Evolutionary conservation across 768 basidiomycete species (phyloP), one percentile per base, ranked within the genome.

Genomic region (Clathrus columnatus): DNA sequence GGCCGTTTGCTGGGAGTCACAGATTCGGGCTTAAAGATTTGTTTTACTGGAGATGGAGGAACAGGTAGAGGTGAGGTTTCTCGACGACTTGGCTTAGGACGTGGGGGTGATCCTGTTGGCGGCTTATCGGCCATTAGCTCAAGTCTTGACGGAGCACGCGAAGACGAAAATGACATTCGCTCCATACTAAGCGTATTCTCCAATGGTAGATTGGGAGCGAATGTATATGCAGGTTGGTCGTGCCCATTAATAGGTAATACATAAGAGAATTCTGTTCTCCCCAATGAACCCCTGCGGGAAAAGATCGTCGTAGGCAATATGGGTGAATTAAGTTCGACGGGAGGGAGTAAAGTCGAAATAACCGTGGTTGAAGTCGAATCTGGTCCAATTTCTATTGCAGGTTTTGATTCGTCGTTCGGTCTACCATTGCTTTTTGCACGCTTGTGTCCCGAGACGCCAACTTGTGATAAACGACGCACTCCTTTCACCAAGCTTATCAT

Each of bases 391-490:
- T 29, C 16, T 44, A 41, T 43, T 6, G n/a, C 11, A 36, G 36
- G 3, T 29, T n/a, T 30, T 16, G 30, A 5, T 14, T 23, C 24
- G 41, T 51, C 56, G n/a, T 48, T 54, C 1, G 23, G 45, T 8
- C 5, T 30, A 2, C 57, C 55, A 14, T 29, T 53, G 20, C 82
- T 83, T 68, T 81, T 82, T 42, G 73, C 75, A 36, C 78, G 76
- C 61, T 78, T 83, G 65, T 86, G 84, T 59, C 73, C 72, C 64
- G 41, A 63, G 61, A 61, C 56, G 18, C 78, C 71, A 6, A 75
- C 77, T 1, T 86, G 70, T 54, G 82, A 85, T 43, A 87, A 80
- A 48, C 79, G 70, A 42, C 85, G 75, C 18, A 86, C 76, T 16
- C 78, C 78, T 8, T 81, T 79, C 74, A 85, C 79, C 62, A 87